Evolutionary conservation across 2,329 filamentous ascomycete genomes (phyloP), one percentile per base, ranked within the genome.

Genomic region (Lasiodiplodia citricola): DNA sequence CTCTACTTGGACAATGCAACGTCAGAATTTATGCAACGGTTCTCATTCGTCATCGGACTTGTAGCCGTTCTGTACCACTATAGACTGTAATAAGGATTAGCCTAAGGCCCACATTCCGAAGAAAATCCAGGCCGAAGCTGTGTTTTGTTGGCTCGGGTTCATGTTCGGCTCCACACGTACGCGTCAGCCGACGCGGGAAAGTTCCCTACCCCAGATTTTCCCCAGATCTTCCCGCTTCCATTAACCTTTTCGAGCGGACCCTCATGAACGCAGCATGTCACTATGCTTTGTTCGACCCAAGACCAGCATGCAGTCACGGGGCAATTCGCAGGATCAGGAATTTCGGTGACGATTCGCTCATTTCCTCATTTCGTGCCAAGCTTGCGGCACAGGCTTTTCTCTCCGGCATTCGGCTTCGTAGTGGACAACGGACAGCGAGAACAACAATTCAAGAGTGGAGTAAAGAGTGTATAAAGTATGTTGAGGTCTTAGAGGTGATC

Each of bases 161-260:
- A 7, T 16, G 7, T 23, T 66, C 51, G 64, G 64, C 64, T 66
- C 64, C 64, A 66, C 64, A n/a, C 50, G 16, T 6, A 57, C 64
- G 50, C 64, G 64, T 66, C 35, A 56, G 16, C 51, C 35, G 52
- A 57, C 64, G 51, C 37, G 64, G 64, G 54, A 37, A 47, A 56
- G 7, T 11, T 28, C 47, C 23, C 51, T 66, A 66, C 64, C 51
- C 64, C 51, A 18, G 64, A 56, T 54, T 47, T 66, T 63, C 44
- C 38, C 64, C 64, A n/a, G 51, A 56, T 13, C 5, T 18, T 11
- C 51, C 64, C 37, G 21, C 37, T 23, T 13, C 2, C 23, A 13
- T 38, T 50, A 57, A 38, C 51, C 25, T 10, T 18, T 56, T 57
- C 5, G 14, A 13, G 37, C 28, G 35, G 16, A 13, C 16, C 5